Evolutionary conservation across 495 filamentous ascomycete species (phyloP), one percentile per base, ranked within the genome.

Genomic region (Aspergillus bertholletiae): DNA sequence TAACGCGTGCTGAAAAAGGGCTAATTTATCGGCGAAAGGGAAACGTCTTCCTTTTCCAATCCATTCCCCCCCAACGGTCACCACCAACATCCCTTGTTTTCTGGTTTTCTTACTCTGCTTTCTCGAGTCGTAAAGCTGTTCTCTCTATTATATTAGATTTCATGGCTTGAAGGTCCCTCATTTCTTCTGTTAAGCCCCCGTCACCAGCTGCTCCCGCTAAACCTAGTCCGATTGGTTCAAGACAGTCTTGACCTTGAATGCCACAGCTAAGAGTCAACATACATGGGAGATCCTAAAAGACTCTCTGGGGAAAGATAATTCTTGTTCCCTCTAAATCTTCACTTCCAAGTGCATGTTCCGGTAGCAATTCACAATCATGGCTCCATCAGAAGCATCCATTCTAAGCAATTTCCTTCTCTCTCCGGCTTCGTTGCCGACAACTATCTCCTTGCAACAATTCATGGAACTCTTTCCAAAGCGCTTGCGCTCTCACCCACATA

Each of bases 351-450:
- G 20, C 17, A 17, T 51, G 21, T n/a, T 21, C n/a, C 30, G 28
- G 18, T 8, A 44, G 18, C 17, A 45, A 28, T 35, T 26, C 26
- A 26, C 22, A 56, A 67, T 32, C 41, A 90, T 91, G 88, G 75
- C 88, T 17, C 85, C 87, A 8, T 84, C 84, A 26, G 89, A 93
- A 62, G 70, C 77, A 35, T 80, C 80, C 3, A 88, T 96, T 57
- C 80, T 96, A 49, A 80, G 74, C 66, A 86, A 85, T 57, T 95
- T 93, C 60, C 76, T 96, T 35, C 84, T 95, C 45, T 75, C 86
- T 15, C 86, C 89, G 7, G 84, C 90, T 5, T 78, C 87, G 24
- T 71, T 94, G 48, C 86, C 87, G 7, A 80, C 84, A 34, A 74
- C 90, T 51, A 78, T 93, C 59, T 84, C 89, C 13, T 72, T 93